Evolutionary conservation across 805 yeast species (phyloP).

Genomic region (Metahyphopichia silvanorum): DNA sequence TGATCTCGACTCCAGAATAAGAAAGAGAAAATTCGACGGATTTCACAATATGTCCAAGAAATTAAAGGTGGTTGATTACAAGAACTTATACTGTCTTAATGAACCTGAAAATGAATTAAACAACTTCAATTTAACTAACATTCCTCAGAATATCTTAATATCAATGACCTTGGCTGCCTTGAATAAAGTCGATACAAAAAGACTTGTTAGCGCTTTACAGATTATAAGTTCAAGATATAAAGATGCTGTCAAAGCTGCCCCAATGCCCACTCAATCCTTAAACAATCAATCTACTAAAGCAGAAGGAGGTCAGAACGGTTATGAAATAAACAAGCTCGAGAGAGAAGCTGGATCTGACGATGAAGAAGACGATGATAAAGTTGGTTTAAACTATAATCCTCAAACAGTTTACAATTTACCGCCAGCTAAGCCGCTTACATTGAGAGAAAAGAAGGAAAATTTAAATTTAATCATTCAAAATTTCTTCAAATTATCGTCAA

Average conservation of each 20-base stretch:
- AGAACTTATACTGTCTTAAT: slow-evolving; percentile 65
- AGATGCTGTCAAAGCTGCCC: slow-evolving; percentile 21
- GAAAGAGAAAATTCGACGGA: slow-evolving; percentile 41
- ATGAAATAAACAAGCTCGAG: slow-evolving; percentile 1
- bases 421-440: slow-evolving; percentile 50
- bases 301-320: slow-evolving; percentile 1
- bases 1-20: slow-evolving; percentile 24
- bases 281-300: slow-evolving; percentile 5
- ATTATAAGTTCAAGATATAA: slow-evolving; percentile 66
- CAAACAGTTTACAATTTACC: slow-evolving; percentile 52
- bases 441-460: slow-evolving; percentile 55
- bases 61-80: slow-evolving; percentile 41
- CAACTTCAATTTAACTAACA: slow-evolving; percentile 64
- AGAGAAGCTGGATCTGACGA: slow-evolving; percentile 11
- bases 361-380: slow-evolving; percentile 30
- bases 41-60: slow-evolving; percentile 30
- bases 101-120: slow-evolving; percentile 58
- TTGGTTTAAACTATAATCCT: slow-evolving; percentile 32
- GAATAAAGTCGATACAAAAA: slow-evolving; percentile 46
- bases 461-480: slow-evolving; percentile 56
- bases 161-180: slow-evolving; percentile 69
- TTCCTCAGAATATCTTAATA: slow-evolving; percentile 63
- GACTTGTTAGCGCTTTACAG: slow-evolving; percentile 63
- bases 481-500: slow-evolving; percentile 48
- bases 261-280: slow-evolving; percentile 2